phyloP scores from a whole-genome alignment of 2,329 filamentous ascomycete genomes.

The Botrytis galanthina region DNA sequence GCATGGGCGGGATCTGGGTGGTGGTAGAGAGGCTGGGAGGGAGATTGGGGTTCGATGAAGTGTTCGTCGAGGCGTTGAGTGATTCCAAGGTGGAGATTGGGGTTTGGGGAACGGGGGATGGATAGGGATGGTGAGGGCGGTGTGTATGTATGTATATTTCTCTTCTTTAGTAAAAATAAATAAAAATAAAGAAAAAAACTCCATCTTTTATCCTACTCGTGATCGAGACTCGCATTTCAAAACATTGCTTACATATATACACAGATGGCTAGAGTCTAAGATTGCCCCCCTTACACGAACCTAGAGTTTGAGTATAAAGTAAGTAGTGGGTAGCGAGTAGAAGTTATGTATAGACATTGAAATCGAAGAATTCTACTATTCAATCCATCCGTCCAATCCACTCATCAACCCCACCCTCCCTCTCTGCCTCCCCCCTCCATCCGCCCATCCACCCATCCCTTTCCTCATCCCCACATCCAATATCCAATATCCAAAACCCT shows the following conservation, averaged over 20 bases:
- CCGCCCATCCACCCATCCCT: too few relatives aligned
- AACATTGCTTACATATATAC: neutral
- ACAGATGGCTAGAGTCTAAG: neutral
- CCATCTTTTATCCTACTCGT: neutral
- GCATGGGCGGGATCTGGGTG: constrained; percentile 66
- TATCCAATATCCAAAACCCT: neutral
- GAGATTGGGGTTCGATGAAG: constrained; percentile 44
- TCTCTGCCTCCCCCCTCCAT: too few relatives aligned
- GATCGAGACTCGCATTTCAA: neutral
- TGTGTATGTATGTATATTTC: neutral
- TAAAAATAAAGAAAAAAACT: too few relatives aligned
- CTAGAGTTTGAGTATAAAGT: neutral
- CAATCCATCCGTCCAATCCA: neutral
- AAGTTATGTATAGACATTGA: constrained; percentile 13
- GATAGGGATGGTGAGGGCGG: neutral
- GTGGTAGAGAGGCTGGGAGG: constrained; percentile 76
- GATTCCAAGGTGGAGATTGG: constrained; percentile 38
- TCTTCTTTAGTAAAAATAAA: neutral
- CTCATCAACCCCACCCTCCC: too few relatives aligned
- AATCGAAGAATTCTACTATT: neutral
- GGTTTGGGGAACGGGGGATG: constrained; percentile 37
- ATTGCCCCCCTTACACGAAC: neutral
- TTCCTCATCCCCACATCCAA: neutral
- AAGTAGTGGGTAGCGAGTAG: neutral
- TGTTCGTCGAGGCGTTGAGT: constrained; percentile 52